These are phyloP conservation scores for Mallotus repandus DNA, from an alignment of 441 rosid species.

Conservation along the genomic window DNA sequence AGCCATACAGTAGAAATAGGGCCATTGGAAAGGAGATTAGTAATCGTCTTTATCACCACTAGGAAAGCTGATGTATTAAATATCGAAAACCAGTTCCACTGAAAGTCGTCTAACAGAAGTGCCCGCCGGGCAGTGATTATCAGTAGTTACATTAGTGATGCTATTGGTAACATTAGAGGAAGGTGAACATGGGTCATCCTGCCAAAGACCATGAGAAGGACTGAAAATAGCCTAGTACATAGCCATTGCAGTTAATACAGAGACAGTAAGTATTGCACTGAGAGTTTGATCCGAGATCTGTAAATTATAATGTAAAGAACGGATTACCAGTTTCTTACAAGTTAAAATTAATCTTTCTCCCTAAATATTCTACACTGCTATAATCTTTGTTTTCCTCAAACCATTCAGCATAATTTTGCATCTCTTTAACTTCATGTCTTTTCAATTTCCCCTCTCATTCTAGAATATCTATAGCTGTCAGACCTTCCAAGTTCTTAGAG, in stretches of 20 bases:
- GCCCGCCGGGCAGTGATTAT: too few species aligned
- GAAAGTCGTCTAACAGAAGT: not conserved
- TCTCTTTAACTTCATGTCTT: not conserved
- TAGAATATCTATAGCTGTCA: constrained; percentile 3
- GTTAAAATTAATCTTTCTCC: not conserved
- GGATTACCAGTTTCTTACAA: not conserved
- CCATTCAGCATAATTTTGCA: not conserved
- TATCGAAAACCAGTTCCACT: not conserved
- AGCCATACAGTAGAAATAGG: not conserved
- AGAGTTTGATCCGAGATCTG: not conserved
- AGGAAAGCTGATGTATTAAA: not conserved
- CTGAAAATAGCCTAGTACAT: not conserved
- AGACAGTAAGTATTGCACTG: not conserved
- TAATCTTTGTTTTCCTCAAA: not conserved
- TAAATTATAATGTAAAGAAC: not conserved
- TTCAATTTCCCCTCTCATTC: not conserved
- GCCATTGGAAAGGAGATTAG: not conserved
- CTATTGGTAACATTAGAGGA: not conserved
- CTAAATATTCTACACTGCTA: not conserved
- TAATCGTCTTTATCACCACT: not conserved
- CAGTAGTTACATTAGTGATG: too few species aligned
- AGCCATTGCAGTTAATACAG: not conserved
- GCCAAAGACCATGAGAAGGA: not conserved
- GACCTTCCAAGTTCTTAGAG: not conserved
- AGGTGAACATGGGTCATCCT: not conserved